phyloP scores from a whole-genome alignment of 1,284 basidiomycete genomes.

The Gymnopus androsaceus region DNA sequence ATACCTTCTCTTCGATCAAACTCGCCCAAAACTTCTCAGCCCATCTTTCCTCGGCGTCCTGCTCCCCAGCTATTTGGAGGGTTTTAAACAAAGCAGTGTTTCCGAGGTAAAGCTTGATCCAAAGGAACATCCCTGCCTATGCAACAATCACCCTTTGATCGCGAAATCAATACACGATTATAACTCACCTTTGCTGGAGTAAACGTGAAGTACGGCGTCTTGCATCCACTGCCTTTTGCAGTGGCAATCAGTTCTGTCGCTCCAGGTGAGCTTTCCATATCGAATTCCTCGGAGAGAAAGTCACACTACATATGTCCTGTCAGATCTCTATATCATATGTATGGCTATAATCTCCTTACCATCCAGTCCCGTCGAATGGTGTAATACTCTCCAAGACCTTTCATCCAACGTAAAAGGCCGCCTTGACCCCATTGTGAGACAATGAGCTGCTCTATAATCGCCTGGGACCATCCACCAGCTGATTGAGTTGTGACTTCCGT shows the following conservation, averaged over 20 bases:
- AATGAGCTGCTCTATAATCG: slow-evolving; percentile 16
- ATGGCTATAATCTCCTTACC: too few relatives aligned
- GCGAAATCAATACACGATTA: slow-evolving; percentile 24
- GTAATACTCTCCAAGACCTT: slow-evolving; percentile 11
- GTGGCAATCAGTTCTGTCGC: background rate
- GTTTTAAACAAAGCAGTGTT: slow-evolving; percentile 30
- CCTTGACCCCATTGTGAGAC: slow-evolving; percentile 12
- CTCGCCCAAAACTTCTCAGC: slow-evolving; percentile 14
- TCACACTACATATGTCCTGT: slow-evolving; percentile 9
- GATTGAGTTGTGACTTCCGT: slow-evolving; percentile 18
- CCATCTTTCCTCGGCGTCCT: slow-evolving; percentile 21
- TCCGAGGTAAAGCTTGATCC: slow-evolving; percentile 35
- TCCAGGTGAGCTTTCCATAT: slow-evolving; percentile 1
- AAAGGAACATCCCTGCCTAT: slow-evolving; percentile 38
- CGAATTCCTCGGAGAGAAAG: slow-evolving; percentile 14
- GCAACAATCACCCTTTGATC: slow-evolving; percentile 10
- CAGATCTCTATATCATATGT: too few relatives aligned
- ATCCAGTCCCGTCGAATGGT: slow-evolving; percentile 17
- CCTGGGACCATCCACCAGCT: slow-evolving; percentile 17
- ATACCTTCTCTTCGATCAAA: slow-evolving; percentile 14
- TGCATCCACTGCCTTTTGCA: background rate
- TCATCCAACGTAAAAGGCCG: slow-evolving; percentile 16
- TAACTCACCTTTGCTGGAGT: slow-evolving; percentile 21
- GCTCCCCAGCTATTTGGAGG: slow-evolving; percentile 1
- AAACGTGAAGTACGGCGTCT: slow-evolving; percentile 10